These are phyloP conservation scores for Yamadazyma olivae DNA, from an alignment of 805 yeast genomes.

Conservation along the genomic window DNA sequence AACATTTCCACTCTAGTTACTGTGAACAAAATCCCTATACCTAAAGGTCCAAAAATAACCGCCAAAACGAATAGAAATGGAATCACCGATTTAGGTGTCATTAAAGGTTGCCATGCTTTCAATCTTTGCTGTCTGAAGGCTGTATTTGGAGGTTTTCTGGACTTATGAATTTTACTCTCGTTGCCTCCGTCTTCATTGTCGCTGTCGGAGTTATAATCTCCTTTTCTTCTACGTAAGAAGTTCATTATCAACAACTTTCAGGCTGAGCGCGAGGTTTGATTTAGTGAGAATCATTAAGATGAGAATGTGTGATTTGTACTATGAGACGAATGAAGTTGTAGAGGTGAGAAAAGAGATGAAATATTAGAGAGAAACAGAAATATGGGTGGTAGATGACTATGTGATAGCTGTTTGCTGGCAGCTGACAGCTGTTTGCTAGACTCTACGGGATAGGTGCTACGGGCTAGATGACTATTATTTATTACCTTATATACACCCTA, in stretches of 20 bases:
- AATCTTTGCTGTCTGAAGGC: constrained; percentile 76
- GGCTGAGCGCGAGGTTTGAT: constrained; percentile 1
- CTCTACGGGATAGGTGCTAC: too few species aligned
- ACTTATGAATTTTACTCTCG: constrained; percentile 23
- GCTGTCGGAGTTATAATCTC: constrained; percentile 12
- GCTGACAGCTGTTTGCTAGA: too few species aligned
- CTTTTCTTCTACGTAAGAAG: constrained; percentile 33
- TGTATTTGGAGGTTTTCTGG: constrained; percentile 53
- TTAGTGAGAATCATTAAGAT: background rate
- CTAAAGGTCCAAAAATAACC: constrained; percentile 83
- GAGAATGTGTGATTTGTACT: too few species aligned
- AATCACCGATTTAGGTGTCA: constrained; percentile 87
- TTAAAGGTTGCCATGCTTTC: constrained; percentile 80
- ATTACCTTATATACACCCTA: too few species aligned
- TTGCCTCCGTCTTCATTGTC: constrained; percentile 20
- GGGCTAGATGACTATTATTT: too few species aligned
- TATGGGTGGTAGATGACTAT: too few species aligned
- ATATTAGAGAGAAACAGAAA: too few species aligned
- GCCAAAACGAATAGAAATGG: constrained; percentile 77
- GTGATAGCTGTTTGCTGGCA: too few species aligned
- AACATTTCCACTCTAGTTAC: constrained; percentile 76
- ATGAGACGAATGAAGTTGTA: too few species aligned
- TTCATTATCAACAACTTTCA: constrained; percentile 19
- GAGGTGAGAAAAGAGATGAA: too few species aligned
- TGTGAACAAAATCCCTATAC: constrained; percentile 79